phyloP scores from a whole-genome alignment of 352 stramenopile genomes.

The Phytophthora sojae region DNA sequence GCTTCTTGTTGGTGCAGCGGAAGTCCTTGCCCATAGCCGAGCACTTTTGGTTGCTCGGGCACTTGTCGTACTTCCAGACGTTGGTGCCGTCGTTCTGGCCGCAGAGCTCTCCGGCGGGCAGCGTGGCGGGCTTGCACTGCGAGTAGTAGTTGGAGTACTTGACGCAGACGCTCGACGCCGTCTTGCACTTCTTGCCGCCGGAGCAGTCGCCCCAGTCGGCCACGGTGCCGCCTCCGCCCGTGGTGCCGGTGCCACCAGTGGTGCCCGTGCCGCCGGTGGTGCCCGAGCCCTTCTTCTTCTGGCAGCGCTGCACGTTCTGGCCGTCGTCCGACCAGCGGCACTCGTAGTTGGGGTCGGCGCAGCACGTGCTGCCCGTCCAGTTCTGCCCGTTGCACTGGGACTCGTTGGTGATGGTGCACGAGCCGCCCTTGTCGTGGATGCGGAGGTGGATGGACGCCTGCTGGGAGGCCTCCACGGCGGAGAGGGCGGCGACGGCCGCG shows the following conservation, averaged over 20 bases:
- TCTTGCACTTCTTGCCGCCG: conserved; percentile 16
- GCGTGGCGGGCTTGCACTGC: conserved; percentile 37
- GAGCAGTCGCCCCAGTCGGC: conserved; percentile 36
- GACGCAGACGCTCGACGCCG: conserved; percentile 21
- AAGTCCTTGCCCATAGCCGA: conserved; percentile 28
- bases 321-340: conserved; percentile 45
- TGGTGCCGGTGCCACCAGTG: conserved; percentile 10
- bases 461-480: conserved; percentile 18
- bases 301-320: conserved; percentile 41
- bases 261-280: conserved; percentile 6
- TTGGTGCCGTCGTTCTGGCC: conserved; percentile 47
- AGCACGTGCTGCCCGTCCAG: conserved; percentile 47
- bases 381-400: conserved; percentile 48
- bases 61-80: conserved; percentile 46
- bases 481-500: not conserved
- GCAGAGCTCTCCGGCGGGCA: conserved; percentile 34
- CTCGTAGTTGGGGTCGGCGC: conserved; percentile 41
- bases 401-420: conserved; percentile 44
- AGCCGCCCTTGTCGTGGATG: conserved; percentile 18
- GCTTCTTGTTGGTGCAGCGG: conserved; percentile 40
- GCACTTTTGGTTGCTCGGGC: conserved; percentile 39
- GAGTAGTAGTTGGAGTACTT: conserved; percentile 44
- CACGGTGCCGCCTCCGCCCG: conserved; percentile 3
- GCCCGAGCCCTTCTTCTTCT: conserved; percentile 25
- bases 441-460: conserved; percentile 22